Percentiles rank a stretch among this genome's conserved stretches.
Conservation (phyloP, 148 eudicot genomes). For the Vaccinium corymbosum region DNA sequence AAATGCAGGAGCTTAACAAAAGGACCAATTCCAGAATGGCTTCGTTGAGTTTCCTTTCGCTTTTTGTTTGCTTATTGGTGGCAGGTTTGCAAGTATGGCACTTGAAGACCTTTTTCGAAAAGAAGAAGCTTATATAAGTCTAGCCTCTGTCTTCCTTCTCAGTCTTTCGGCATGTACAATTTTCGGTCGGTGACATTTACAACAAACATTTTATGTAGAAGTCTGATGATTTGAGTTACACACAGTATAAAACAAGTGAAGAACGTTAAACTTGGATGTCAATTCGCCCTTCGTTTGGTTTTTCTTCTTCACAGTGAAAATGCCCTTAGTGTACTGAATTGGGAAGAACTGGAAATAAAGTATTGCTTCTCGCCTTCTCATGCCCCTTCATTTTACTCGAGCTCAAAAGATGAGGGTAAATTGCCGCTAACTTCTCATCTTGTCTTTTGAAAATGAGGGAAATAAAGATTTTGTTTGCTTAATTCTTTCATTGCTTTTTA, state of each 20-base stretch:
- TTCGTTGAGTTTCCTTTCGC: conserved; percentile 72
- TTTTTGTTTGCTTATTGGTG: conserved; percentile 65
- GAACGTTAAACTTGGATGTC: neutral
- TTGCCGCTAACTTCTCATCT: neutral
- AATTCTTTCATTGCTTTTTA: no score
- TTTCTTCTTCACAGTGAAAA: neutral
- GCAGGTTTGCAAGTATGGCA: conserved; percentile 86
- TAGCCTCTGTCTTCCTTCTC: neutral
- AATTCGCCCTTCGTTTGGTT: neutral
- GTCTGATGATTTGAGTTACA: conserved; percentile 9
- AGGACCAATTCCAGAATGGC: conserved; percentile 71
- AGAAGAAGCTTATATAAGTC: conserved; percentile 76
- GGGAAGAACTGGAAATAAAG: neutral
- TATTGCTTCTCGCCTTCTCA: neutral
- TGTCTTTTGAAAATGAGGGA: neutral
- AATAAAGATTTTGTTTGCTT: neutral
- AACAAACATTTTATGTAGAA: neutral
- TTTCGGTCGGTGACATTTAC: neutral
- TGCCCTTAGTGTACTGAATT: neutral
- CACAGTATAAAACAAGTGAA: neutral
- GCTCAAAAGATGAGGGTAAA: neutral
- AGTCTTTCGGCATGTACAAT: conserved; percentile 8
- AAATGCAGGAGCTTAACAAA: conserved; percentile 77
- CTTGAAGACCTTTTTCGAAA: conserved; percentile 80
- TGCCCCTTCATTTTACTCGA: neutral